Base-by-base conservation (phyloP, 176 grass and related monocot species). In the Melocanna baccifera region DNA sequence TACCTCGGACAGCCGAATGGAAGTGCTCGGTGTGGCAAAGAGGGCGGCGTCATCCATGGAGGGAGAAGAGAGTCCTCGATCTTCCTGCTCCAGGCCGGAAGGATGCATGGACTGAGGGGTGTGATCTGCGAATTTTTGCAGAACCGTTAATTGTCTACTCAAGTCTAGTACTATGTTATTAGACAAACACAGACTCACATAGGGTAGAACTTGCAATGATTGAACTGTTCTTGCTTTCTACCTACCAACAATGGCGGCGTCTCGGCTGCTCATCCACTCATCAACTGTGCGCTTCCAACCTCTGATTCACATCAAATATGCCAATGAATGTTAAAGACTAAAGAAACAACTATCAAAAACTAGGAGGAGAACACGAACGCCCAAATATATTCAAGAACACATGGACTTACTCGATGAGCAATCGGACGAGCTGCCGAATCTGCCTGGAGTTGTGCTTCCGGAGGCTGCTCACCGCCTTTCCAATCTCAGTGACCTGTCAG, bases 231-330 rank as follows among this genome's bases (percentile, higher is more conserved):
- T 41, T 47, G 76, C 69, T 85, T 50, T 63, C 29, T 67, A 73
- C 88, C 48, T 81, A 92, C 93, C 90, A 73, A 91, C 85, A 81
- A 92, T 87, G 48, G 90, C 65, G 48, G 88, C 65, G 32, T 89
- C 85, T 19, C 79, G 70, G 72, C 74, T 84, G 68, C 77, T 89
- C 75, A 90, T 89, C 88, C 90, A 94, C 85, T 90, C 83, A 19
- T 94, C 90, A 52, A 92, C 90, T 87, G 89, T 90, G 79, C 53
- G 79, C 79, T 94, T 94, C 93, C 93, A 94, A 73, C 85, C 82
- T 76, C 93, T n/a, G 16, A 74, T 66, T 72, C 86, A 82, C 74
- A 62, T 73, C 51, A 62, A 88, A 62, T 43, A 76, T 61, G 83
- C 59, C 67, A 90, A 42, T 1, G 16, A 56, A 76, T 76, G 30